Conservation (phyloP, 192 early-diverging fungal genomes). For the Thamnidium elegans region DNA sequence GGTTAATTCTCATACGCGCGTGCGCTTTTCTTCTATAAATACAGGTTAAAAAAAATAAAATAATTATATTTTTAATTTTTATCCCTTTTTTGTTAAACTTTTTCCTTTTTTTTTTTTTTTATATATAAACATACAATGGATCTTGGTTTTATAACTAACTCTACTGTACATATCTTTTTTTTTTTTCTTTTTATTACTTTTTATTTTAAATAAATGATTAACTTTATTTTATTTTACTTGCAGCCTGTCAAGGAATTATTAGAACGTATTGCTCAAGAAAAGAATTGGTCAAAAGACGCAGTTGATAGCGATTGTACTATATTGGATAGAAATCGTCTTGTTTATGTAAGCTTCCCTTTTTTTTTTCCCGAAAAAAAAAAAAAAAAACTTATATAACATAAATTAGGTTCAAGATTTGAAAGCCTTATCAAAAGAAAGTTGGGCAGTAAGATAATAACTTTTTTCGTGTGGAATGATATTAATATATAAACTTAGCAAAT, state of each 20-base stretch:
- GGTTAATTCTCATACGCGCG: too few species aligned
- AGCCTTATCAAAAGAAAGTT: conserved; percentile 8
- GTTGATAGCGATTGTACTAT: background rate
- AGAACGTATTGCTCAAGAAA: conserved; percentile 1
- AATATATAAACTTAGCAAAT: conserved; percentile 7
- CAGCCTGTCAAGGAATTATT: conserved; percentile 4
- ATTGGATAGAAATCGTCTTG: conserved; percentile 4
- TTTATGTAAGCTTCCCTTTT: conserved; percentile 7
- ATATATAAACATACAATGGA: background rate
- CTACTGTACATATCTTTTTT: background rate
- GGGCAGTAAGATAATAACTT: conserved; percentile 5
- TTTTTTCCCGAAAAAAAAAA: background rate
- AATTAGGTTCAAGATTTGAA: conserved; percentile 11
- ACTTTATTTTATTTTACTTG: background rate
- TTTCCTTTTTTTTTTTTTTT: background rate
- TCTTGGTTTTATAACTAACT: background rate
- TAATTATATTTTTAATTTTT: background rate
- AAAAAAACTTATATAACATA: background rate
- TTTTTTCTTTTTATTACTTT: too few species aligned
- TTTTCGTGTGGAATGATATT: background rate
- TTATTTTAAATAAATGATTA: background rate
- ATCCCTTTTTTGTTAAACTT: background rate
- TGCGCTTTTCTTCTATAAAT: too few species aligned
- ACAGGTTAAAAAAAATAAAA: too few species aligned
- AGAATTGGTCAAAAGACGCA: background rate